Evolutionary conservation across 768 basidiomycete species (phyloP).

Genomic region (Amanita muscaria): DNA sequence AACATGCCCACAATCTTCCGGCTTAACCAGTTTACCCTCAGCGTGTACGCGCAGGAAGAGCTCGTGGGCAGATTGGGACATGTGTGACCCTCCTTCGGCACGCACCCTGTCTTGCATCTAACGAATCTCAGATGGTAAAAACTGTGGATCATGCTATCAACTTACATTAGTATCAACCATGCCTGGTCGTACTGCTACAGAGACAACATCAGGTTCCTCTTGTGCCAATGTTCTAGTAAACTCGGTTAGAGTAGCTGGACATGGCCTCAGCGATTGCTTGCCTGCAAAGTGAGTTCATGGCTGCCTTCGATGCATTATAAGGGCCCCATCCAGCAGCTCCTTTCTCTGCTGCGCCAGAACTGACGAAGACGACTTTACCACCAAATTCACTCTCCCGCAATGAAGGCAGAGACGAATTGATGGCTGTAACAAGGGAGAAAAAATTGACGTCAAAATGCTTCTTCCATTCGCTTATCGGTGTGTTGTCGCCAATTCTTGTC

Average conservation of each 20-base stretch:
- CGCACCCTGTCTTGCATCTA: conserved; percentile 69
- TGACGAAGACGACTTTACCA: conserved; percentile 73
- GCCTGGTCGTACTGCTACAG: conserved; percentile 79
- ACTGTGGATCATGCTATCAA: conserved; percentile 9
- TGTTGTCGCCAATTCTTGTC: conserved; percentile 43
- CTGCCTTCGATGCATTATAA: conserved; percentile 81
- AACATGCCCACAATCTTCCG: conserved; percentile 69
- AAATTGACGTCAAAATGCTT: conserved; percentile 79
- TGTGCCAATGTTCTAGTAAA: conserved; percentile 62
- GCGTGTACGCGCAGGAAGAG: conserved; percentile 49
- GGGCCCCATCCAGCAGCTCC: conserved; percentile 67
- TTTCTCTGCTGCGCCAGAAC: conserved; percentile 76
- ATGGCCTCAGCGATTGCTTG: conserved; percentile 17
- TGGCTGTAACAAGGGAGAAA: conserved; percentile 68
- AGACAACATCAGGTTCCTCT: conserved; percentile 71
- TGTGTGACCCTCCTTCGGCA: conserved; percentile 36
- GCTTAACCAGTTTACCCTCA: conserved; percentile 65
- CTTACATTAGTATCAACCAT: conserved; percentile 76
- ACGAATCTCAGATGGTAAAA: conserved; percentile 3
- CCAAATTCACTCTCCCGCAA: conserved; percentile 50
- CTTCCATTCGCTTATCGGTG: conserved; percentile 54
- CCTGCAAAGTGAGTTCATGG: conserved; percentile 82
- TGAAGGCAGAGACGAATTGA: conserved; percentile 59
- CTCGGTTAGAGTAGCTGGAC: not conserved
- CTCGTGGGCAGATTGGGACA: conserved; percentile 47